Conservation (phyloP, 148 eudicot genomes). For the Oxyria digyna region DNA sequence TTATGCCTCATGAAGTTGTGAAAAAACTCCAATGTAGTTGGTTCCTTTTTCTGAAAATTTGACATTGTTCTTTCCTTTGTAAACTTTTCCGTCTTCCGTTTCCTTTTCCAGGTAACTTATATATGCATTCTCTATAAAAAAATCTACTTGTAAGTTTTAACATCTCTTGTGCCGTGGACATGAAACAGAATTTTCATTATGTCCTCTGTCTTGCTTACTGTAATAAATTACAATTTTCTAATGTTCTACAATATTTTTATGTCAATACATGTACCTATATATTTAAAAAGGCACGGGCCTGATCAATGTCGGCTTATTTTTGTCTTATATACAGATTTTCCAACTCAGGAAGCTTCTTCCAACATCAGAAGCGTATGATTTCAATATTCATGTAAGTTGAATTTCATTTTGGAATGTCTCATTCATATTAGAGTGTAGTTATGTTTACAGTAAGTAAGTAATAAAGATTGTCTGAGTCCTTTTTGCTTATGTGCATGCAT, state of each 20-base stretch:
- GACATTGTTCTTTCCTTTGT: too few species aligned
- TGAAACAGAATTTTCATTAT: neutral
- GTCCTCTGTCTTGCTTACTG: neutral
- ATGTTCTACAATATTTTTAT: neutral
- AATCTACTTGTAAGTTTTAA: neutral
- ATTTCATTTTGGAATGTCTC: neutral
- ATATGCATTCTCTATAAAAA: neutral
- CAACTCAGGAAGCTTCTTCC: slow-evolving; percentile 98
- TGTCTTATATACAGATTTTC: slow-evolving; percentile 48
- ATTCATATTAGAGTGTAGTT: neutral
- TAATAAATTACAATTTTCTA: neutral
- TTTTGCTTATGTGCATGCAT: neutral
- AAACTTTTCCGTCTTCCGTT: too few species aligned
- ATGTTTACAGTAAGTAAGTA: neutral
- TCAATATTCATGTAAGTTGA: slow-evolving; percentile 86
- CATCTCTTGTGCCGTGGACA: neutral
- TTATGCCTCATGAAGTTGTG: too few species aligned
- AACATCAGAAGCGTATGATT: slow-evolving; percentile 67
- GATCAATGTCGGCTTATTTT: neutral
- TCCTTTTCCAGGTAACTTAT: neutral
- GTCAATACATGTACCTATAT: neutral
- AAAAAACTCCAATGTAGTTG: too few species aligned
- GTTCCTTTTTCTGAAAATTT: too few species aligned
- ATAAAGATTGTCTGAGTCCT: slow-evolving; percentile 3
- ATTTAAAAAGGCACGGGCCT: neutral